These are phyloP conservation scores for Fusarium albosuccineum DNA, from an alignment of 2,329 filamentous ascomycete genomes.

Conservation along the genomic window DNA sequence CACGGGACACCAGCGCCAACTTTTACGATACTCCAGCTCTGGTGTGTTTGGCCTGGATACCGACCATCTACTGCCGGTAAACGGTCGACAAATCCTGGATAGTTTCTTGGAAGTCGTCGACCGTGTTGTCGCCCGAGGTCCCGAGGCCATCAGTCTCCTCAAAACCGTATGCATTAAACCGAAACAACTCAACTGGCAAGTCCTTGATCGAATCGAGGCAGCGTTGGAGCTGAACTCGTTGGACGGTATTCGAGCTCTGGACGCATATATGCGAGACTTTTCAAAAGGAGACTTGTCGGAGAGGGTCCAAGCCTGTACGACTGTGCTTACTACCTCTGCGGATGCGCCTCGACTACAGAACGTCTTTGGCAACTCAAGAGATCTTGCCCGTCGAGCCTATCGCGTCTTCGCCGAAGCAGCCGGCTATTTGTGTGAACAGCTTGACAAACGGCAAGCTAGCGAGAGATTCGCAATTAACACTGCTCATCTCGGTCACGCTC, in stretches of 20 bases:
- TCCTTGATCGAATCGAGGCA: constrained; percentile 13
- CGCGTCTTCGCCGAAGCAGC: constrained; percentile 6
- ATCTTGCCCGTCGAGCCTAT: constrained; percentile 12
- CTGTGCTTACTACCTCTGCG: constrained; percentile 3
- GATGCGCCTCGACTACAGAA: constrained; percentile 13
- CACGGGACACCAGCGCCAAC: constrained; percentile 11
- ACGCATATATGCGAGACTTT: neutral
- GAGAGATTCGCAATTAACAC: constrained; percentile 20
- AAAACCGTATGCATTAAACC: constrained; percentile 21
- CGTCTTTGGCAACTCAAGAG: constrained; percentile 7
- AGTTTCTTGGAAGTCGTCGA: constrained; percentile 17
- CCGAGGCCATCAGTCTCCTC: constrained; percentile 19
- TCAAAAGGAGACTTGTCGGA: neutral
- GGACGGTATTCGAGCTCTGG: neutral
- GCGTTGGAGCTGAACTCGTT: constrained; percentile 9
- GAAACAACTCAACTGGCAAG: constrained; percentile 9
- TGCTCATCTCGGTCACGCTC: constrained; percentile 13
- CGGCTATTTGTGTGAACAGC: constrained; percentile 4
- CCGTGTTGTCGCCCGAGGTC: constrained; percentile 7
- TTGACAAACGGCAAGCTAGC: constrained; percentile 3
- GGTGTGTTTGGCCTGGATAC: constrained; percentile 2
- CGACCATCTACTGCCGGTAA: constrained; percentile 4
- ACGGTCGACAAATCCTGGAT: constrained; percentile 22
- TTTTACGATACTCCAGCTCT: constrained; percentile 21
- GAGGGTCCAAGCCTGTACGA: constrained; percentile 8